Conservation (phyloP, 2,329 filamentous ascomycete genomes). For the Phialocephala subalpina region DNA sequence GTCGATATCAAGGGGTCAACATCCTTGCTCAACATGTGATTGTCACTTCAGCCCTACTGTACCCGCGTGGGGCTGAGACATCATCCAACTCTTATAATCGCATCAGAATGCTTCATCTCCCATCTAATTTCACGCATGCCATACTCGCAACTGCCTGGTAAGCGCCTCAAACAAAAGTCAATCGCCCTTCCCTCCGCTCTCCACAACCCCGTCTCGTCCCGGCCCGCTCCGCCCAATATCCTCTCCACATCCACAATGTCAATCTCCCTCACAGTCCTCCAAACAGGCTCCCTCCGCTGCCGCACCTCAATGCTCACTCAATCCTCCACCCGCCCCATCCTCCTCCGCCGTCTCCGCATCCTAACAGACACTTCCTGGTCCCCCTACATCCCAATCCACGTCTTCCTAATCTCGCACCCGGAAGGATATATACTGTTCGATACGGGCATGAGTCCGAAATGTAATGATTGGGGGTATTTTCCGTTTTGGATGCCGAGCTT, state of each 20-base stretch:
- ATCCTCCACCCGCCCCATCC: background rate
- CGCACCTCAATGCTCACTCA: slow-evolving; percentile 14
- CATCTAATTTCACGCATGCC: background rate
- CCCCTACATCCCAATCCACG: slow-evolving; percentile 29
- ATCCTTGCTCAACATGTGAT: slow-evolving; percentile 5
- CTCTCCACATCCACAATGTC: background rate
- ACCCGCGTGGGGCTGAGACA: slow-evolving; percentile 1
- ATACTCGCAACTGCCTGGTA: background rate
- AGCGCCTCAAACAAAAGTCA: background rate
- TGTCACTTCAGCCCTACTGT: background rate
- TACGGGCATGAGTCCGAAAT: slow-evolving; percentile 38
- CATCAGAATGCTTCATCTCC: background rate
- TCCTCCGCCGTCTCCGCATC: slow-evolving; percentile 6
- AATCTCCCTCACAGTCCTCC: slow-evolving; percentile 1
- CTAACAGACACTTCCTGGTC: slow-evolving; percentile 9
- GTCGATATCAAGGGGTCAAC: background rate
- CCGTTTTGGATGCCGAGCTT: slow-evolving; percentile 30
- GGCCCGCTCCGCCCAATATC: background rate
- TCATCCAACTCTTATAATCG: slow-evolving; percentile 1
- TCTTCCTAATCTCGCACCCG: slow-evolving; percentile 39
- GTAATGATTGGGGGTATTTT: slow-evolving; percentile 37
- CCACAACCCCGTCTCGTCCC: background rate
- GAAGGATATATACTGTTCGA: slow-evolving; percentile 41
- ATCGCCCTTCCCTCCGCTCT: background rate
- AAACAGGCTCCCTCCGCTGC: slow-evolving; percentile 7